Conservation (phyloP, 768 basidiomycete genomes). For the Boletellus sp. region DNA sequence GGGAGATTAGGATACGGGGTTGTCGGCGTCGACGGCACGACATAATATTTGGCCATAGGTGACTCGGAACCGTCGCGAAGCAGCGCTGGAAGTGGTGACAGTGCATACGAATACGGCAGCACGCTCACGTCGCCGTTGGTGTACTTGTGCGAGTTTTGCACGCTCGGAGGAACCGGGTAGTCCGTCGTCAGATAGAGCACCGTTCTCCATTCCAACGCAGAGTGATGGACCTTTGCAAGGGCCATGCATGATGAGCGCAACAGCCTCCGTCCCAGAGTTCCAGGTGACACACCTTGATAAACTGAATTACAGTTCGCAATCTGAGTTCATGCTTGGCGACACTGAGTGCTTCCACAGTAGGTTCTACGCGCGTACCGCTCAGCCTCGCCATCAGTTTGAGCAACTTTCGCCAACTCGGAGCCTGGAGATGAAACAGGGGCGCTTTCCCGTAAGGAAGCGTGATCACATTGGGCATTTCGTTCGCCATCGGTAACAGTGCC, state of each 20-base stretch:
- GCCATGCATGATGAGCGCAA: neutral
- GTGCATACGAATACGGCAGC: conserved; percentile 70
- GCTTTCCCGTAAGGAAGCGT: conserved; percentile 66
- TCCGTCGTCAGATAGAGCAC: conserved; percentile 78
- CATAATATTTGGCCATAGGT: conserved; percentile 63
- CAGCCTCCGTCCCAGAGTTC: neutral
- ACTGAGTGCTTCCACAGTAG: conserved; percentile 64
- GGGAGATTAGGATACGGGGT: conserved; percentile 70
- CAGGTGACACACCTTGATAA: conserved; percentile 56
- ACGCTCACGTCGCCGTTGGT: conserved; percentile 56
- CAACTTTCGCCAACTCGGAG: conserved; percentile 69
- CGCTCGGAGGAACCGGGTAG: conserved; percentile 50
- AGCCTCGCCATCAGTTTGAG: conserved; percentile 73
- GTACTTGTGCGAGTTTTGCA: conserved; percentile 45
- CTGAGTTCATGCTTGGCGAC: conserved; percentile 51
- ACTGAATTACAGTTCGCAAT: conserved; percentile 74
- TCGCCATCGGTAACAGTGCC: conserved; percentile 44
- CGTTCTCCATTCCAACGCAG: conserved; percentile 64
- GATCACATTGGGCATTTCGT: conserved; percentile 68
- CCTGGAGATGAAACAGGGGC: conserved; percentile 68
- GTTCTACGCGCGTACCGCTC: conserved; percentile 65
- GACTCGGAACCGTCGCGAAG: conserved; percentile 65
- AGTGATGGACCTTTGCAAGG: conserved; percentile 50
- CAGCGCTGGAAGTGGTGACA: conserved; percentile 55
- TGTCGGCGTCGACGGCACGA: conserved; percentile 55